A percentile compares a stretch with the other conserved stretches of the same genome.
Evolutionary conservation across 1,139 yeast genomes (phyloP).

Genomic region (Yamadazyma diospyri): DNA sequence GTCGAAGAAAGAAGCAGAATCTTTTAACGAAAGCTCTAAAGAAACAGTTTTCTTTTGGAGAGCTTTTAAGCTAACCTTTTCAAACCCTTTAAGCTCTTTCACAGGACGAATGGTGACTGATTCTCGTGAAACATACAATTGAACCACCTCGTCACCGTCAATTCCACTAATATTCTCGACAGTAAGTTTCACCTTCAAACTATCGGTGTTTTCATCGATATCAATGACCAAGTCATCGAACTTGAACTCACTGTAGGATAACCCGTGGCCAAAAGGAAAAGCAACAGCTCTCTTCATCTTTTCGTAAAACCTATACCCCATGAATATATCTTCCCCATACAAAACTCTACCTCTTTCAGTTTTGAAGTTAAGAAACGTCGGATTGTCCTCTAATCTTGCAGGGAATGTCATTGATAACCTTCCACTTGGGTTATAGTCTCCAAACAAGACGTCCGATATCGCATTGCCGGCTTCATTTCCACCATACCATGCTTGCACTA

Average conservation of each 20-base stretch:
- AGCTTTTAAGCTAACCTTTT: slow-evolving; percentile 39
- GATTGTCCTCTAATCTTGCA: slow-evolving; percentile 33
- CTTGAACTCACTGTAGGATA: slow-evolving; percentile 51
- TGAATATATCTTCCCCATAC: slow-evolving; percentile 55
- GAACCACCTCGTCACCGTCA: slow-evolving; percentile 45
- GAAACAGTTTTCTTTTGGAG: slow-evolving; percentile 34
- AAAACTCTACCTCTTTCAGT: slow-evolving; percentile 47
- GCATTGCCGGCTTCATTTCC: slow-evolving; percentile 27
- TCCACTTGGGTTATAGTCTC: slow-evolving; percentile 27
- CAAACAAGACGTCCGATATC: slow-evolving; percentile 24
- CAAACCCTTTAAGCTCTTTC: slow-evolving; percentile 56
- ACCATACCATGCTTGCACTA: slow-evolving; percentile 50
- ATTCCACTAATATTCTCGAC: slow-evolving; percentile 39
- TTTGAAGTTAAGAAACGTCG: slow-evolving; percentile 39
- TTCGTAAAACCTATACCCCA: slow-evolving; percentile 61
- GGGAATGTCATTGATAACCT: slow-evolving; percentile 44
- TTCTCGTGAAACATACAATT: slow-evolving; percentile 38
- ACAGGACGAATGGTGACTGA: slow-evolving; percentile 46
- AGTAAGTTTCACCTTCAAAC: slow-evolving; percentile 21
- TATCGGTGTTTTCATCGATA: slow-evolving; percentile 13
- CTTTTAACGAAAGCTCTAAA: slow-evolving; percentile 35
- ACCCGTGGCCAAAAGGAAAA: slow-evolving; percentile 61
- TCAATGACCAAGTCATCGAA: slow-evolving; percentile 15
- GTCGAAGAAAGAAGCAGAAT: slow-evolving; percentile 54
- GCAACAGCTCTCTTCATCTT: slow-evolving; percentile 41